Base-by-base conservation (phyloP, 1,284 basidiomycete genomes). In the Malassezia furfur region DNA sequence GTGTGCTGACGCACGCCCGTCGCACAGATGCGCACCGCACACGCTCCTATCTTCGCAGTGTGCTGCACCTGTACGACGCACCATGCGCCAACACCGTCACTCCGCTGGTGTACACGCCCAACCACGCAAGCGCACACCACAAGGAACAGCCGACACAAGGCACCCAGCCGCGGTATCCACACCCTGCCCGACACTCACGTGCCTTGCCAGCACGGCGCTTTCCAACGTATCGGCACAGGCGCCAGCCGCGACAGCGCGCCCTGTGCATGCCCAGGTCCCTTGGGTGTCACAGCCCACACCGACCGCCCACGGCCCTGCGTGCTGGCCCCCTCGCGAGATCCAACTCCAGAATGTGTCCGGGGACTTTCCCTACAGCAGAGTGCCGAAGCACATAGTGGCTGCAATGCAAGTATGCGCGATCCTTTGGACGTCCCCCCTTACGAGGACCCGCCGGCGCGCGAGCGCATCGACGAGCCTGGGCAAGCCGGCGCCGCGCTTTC, bases 291-390 rank as follows among this genome's bases (percentile, higher is more conserved):
- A 19, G 32, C 43, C 43, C 25, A 5, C 9, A 8, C 32, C 11
- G 25, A 15, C 19, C 11, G 17, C 22, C 43, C 17, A 31, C 32
- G n/a, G n/a, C 43, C 25, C 11, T 17, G 2, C 22, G 19, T 10
- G 12, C n/a, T 34, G 37, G 31, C 38, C 54, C 44, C 19, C 31
- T 36, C 17, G 32, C 37, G 30, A 25, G 49, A 48, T 46, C 46
- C 44, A n/a, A 35, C 40, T 35, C 48, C 48, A 10, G n/a, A 14
- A 14, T 14, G 14, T 52, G 55, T 52, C 55, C 55, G 55, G 51
- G 55, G 55, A 57, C 55, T 57, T 57, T 57, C 55, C 55, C 55
- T 57, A 52, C 55, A 57, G 55, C 55, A 44, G 55, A 36, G 40
- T 52, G 30, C 32, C 21, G 22, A 30, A 17, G 39, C 25, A 43